Evolutionary conservation across 441 rosid genomes (phyloP).

Genomic region (Corymbia calophylla): DNA sequence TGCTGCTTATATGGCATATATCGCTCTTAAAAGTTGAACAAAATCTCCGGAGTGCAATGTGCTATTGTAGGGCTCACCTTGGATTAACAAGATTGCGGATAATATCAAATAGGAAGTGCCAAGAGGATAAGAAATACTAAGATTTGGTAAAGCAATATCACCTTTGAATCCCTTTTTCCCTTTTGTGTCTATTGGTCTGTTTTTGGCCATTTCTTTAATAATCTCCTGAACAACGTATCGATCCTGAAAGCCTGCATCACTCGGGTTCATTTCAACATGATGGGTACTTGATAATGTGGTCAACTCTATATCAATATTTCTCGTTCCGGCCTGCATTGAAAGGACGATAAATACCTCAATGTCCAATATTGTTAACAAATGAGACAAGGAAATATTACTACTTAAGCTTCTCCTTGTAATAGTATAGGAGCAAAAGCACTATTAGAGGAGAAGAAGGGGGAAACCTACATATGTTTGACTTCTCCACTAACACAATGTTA

Average conservation of each 20-base stretch:
- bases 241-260: conserved; percentile 96
- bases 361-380: not conserved
- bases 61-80: not conserved
- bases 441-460: not conserved
- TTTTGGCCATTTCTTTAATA: conserved; percentile 92
- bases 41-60: not conserved
- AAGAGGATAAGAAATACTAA: not conserved
- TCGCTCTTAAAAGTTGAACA: not conserved
- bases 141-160: conserved; percentile 4
- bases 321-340: conserved; percentile 67
- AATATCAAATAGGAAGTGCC: not conserved
- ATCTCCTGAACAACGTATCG: conserved; percentile 87
- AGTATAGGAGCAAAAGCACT: not conserved
- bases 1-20: not conserved
- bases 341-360: not conserved
- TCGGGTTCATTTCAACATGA: conserved; percentile 92
- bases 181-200: conserved; percentile 79
- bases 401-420: not conserved
- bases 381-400: not conserved
- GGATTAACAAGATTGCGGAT: not conserved
- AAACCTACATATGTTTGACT: not conserved
- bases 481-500: not conserved
- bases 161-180: conserved; percentile 84
- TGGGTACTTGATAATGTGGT: conserved; percentile 78
- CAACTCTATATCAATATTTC: conserved; percentile 80